Evolutionary conservation across 106 monocot genomes (phyloP), one percentile per base, ranked within the genome.

Genomic region (Platanthera zijinensis): DNA sequence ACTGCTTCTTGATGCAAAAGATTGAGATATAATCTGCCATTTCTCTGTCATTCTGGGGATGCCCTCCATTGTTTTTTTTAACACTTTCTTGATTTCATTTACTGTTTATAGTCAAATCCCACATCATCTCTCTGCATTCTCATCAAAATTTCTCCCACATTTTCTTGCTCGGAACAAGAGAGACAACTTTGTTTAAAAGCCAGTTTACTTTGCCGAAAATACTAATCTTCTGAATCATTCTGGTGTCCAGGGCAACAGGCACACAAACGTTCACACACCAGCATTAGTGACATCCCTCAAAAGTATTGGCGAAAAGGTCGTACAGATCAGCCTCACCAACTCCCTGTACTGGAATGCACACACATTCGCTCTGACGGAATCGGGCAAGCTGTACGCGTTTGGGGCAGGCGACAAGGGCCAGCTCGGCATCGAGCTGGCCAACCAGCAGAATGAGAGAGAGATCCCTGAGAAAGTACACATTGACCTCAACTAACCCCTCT

Each of bases 331-430:
- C 64, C 88, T 95, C 52, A 99, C 99, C 48, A 99, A 95, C 72
- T 94, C 94, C 0, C 83, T 94, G 10, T 94, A 99, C 57, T 99
- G 99, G 99, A 95, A 94, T 62, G 99, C 99, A 2, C 99, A 99
- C 61, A 99, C 99, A n/a, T 92, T 99, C 56, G 99, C 94, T n/a
- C 85, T 99, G 25, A 92, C 92, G 0, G 94, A 89, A 11, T 86
- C 90, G 2, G 99, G 99, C 1, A 88, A 84, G 59, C 85, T 99
- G 14, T 99, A 88, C 18, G 94, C 99, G 18, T 95, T 99, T 63
- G 99, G 99, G 3, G 87, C 94, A 0, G 94, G 94, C 1, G 94
- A 95, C 81, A 99, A 99, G 77, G 99, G 99, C 4, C 99, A 99
- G 88, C 88, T 99, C 2, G 99, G 99, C 57, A 87, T 84, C 13